phyloP scores from a whole-genome alignment of 495 filamentous ascomycete species.

The Penicillium cinerascens region DNA sequence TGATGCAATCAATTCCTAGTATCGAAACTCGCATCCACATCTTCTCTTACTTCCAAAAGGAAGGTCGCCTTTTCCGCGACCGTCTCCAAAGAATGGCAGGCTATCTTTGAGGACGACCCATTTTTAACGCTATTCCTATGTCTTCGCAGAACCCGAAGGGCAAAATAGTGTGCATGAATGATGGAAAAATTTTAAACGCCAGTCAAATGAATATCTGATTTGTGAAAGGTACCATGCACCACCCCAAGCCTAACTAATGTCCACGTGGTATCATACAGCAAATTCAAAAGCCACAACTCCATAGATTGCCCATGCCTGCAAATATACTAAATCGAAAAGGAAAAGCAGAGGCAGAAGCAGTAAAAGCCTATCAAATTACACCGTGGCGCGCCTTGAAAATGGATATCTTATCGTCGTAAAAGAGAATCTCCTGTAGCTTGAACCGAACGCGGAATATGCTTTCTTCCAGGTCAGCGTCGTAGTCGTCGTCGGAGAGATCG shows the following conservation, averaged over 20 bases:
- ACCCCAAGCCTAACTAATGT: neutral
- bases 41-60: too few relatives aligned
- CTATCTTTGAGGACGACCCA: too few relatives aligned
- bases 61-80: too few relatives aligned
- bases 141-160: too few relatives aligned
- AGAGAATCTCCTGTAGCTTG: slow-evolving; percentile 76
- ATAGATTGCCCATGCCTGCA: neutral
- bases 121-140: too few relatives aligned
- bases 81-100: too few relatives aligned
- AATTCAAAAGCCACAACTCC: neutral
- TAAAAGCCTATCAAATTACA: slow-evolving; percentile 48
- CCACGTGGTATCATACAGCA: slow-evolving; percentile 11
- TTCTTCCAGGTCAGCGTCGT: slow-evolving; percentile 53
- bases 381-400: slow-evolving; percentile 80
- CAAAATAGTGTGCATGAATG: too few relatives aligned
- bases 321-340: neutral
- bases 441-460: slow-evolving; percentile 51
- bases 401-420: slow-evolving; percentile 84
- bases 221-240: too few relatives aligned
- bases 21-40: too few relatives aligned
- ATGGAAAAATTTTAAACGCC: too few relatives aligned
- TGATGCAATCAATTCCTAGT: too few relatives aligned
- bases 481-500: slow-evolving; percentile 44
- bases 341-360: slow-evolving; percentile 5
- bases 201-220: too few relatives aligned